These are phyloP conservation scores for Ceratobasidium theobromae DNA, from an alignment of 1,284 basidiomycete genomes.

Conservation along the genomic window DNA sequence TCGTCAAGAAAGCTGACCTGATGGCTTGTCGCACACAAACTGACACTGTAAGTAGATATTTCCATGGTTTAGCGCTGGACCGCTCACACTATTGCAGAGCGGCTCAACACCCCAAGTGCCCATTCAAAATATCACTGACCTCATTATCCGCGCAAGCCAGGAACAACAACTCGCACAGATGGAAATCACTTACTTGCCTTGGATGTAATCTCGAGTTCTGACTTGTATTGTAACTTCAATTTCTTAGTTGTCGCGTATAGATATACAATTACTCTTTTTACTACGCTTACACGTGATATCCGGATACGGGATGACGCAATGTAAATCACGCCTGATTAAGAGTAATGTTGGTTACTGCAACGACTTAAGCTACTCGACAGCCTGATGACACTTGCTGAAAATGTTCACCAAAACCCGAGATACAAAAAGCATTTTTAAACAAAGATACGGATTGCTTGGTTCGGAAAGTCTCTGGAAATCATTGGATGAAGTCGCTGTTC, in stretches of 20 bases:
- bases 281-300: background rate
- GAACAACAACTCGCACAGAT: constrained; percentile 31
- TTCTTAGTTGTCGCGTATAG: background rate
- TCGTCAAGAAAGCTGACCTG: constrained; percentile 83
- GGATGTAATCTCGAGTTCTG: constrained; percentile 11
- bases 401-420: constrained; percentile 15
- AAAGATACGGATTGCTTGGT: constrained; percentile 23
- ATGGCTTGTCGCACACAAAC: constrained; percentile 84
- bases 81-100: background rate
- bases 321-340: no score
- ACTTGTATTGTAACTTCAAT: background rate
- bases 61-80: no score
- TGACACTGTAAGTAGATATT: constrained; percentile 59
- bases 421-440: background rate
- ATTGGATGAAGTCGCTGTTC: constrained; percentile 60
- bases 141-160: constrained; percentile 27
- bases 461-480: constrained; percentile 35
- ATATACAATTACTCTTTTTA: background rate
- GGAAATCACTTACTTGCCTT: constrained; percentile 25
- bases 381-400: background rate
- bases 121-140: constrained; percentile 27
- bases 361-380: background rate
- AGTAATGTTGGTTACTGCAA: no score
- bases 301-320: no score
- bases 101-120: constrained; percentile 20